Conservation (phyloP, 306 rosid species). For the Vachellia collinsii region DNA sequence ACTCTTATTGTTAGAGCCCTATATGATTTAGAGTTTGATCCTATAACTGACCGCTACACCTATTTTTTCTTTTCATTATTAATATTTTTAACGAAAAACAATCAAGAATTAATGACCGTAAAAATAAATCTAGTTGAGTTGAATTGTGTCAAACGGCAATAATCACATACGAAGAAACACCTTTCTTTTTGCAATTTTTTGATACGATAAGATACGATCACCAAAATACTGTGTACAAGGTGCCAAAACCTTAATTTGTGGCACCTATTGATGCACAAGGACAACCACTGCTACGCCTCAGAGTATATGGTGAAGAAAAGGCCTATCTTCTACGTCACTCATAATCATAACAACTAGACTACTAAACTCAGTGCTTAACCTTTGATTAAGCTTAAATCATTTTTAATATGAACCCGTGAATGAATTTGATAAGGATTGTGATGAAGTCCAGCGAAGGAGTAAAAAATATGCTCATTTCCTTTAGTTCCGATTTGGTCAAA, state of each 20-base stretch:
- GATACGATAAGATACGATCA: not conserved
- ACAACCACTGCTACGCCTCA: not conserved
- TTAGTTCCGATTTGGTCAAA: not conserved
- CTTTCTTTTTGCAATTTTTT: not conserved
- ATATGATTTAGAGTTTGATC: not conserved
- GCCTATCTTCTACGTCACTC: conserved; percentile 33
- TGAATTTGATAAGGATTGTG: not conserved
- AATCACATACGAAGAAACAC: not conserved
- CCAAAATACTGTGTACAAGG: not conserved
- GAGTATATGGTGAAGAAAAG: not conserved
- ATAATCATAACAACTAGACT: conserved; percentile 1
- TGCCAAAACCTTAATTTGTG: not conserved
- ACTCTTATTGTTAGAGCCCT: not conserved
- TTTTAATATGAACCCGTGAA: not conserved
- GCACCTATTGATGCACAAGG: not conserved
- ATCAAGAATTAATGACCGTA: not conserved
- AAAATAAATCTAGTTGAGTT: not conserved
- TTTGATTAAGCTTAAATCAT: not conserved
- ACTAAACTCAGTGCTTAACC: not conserved
- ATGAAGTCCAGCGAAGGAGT: too few relatives aligned
- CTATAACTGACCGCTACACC: not conserved
- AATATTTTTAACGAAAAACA: not conserved
- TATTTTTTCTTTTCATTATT: not conserved
- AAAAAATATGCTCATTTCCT: not conserved
- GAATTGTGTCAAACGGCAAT: not conserved